Conservation (phyloP, 352 stramenopile species). For the Phytophthora meadii region DNA sequence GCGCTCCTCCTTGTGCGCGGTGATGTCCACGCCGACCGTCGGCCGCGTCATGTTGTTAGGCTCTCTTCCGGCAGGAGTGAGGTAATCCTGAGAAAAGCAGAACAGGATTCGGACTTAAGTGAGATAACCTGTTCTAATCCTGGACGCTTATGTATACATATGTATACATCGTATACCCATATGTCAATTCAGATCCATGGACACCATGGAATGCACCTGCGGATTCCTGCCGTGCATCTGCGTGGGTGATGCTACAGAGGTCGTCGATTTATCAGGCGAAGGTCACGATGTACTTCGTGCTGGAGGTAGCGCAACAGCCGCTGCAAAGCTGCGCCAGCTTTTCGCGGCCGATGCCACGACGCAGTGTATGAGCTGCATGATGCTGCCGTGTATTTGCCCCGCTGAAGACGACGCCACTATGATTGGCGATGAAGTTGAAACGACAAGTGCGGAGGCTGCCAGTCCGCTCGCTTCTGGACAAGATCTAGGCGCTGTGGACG, state of each 20-base stretch:
- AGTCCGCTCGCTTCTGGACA: constrained; percentile 41
- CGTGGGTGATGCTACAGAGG: constrained; percentile 47
- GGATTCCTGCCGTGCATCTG: constrained; percentile 80
- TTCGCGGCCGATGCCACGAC: constrained; percentile 63
- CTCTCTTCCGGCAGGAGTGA: constrained; percentile 7
- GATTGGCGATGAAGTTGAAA: constrained; percentile 42
- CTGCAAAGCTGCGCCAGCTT: constrained; percentile 57
- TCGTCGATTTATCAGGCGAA: constrained; percentile 27
- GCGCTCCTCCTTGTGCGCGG: constrained; percentile 68
- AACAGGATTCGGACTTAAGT: too few relatives aligned
- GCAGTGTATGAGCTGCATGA: constrained; percentile 77
- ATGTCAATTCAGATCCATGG: constrained; percentile 11
- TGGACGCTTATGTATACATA: too few relatives aligned
- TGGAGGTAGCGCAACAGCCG: constrained; percentile 3
- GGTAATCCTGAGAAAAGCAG: constrained; percentile 1
- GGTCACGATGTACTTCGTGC: not conserved
- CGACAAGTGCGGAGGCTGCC: constrained; percentile 49
- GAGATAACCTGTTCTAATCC: too few relatives aligned
- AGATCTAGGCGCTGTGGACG: constrained; percentile 25
- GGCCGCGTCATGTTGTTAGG: constrained; percentile 28
- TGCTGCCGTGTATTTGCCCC: constrained; percentile 83
- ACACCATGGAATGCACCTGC: constrained; percentile 53
- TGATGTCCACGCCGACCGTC: constrained; percentile 65
- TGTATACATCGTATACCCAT: too few relatives aligned
- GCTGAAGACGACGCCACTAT: constrained; percentile 49